These are phyloP conservation scores for Trapa incisa DNA, from an alignment of 345 rosid species.

Conservation along the genomic window DNA sequence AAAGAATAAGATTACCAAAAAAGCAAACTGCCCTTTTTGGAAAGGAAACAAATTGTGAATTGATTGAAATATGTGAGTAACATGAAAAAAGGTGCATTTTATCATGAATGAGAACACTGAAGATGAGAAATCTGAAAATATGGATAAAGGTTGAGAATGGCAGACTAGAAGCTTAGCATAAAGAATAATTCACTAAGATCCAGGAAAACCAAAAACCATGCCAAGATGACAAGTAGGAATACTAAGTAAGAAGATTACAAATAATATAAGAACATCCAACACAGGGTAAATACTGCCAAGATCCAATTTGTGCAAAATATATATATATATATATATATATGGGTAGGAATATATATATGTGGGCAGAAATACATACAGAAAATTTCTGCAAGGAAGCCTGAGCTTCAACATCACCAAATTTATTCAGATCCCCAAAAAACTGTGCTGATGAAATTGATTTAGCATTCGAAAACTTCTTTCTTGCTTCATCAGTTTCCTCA, in stretches of 20 bases:
- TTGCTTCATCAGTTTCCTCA: slow-evolving; percentile 90
- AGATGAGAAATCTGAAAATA: not conserved
- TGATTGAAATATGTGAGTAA: too few species aligned
- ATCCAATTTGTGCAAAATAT: not conserved
- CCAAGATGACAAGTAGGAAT: not conserved
- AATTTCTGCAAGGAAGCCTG: slow-evolving; percentile 81
- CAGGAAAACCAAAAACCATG: not conserved
- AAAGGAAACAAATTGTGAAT: too few species aligned
- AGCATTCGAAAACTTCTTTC: slow-evolving; percentile 90
- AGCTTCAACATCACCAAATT: slow-evolving; percentile 44
- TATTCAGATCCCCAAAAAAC: slow-evolving; percentile 60
- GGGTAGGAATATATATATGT: slow-evolving; percentile 20
- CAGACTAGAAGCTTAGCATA: not conserved
- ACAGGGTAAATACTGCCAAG: not conserved
- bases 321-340: too few species aligned
- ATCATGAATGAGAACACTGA: not conserved
- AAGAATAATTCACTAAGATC: not conserved
- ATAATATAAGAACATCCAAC: not conserved
- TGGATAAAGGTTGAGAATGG: not conserved
- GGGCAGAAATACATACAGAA: slow-evolving; percentile 41
- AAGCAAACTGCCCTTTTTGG: too few species aligned
- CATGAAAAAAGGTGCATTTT: not conserved
- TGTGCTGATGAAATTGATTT: slow-evolving; percentile 97
- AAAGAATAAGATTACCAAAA: not conserved
- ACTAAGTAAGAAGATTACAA: not conserved